phyloP scores from a whole-genome alignment of 495 filamentous ascomycete genomes.

The Chaetomium cochliodes region DNA sequence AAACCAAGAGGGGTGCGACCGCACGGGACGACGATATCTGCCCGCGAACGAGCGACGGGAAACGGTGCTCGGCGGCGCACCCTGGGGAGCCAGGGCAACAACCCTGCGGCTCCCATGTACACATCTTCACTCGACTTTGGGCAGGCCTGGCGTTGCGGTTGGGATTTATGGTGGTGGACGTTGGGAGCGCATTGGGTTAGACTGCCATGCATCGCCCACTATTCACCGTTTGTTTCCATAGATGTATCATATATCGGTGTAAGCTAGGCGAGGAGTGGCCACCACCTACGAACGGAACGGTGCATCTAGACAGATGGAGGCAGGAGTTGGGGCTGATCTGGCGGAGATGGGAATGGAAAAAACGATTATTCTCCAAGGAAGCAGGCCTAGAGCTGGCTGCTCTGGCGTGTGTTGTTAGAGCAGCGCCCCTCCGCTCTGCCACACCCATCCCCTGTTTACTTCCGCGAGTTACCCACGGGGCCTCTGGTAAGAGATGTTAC shows the following conservation, averaged over 20 bases:
- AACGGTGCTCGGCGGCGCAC: not conserved
- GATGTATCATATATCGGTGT: slow-evolving; percentile 12
- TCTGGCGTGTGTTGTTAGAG: no score
- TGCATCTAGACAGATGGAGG: slow-evolving; percentile 13
- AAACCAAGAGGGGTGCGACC: not conserved
- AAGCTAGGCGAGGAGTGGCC: not conserved
- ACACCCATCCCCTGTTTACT: no score
- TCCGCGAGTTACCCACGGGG: no score
- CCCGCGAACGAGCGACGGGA: slow-evolving; percentile 1
- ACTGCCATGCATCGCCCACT: slow-evolving; percentile 10
- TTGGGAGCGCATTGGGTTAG: slow-evolving; percentile 14
- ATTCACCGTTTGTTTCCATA: slow-evolving; percentile 13
- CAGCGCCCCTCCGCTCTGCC: no score
- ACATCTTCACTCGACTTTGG: slow-evolving; percentile 50
- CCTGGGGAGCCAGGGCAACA: not conserved
- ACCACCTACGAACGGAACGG: not conserved
- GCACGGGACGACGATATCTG: not conserved
- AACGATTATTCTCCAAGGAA: not conserved
- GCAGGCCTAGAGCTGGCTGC: no score
- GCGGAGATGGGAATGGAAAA: not conserved
- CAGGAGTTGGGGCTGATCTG: slow-evolving; percentile 1
- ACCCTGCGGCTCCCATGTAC: slow-evolving; percentile 13
- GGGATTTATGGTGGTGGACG: slow-evolving; percentile 8
- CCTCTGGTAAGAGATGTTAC: no score
- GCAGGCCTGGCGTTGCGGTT: slow-evolving; percentile 47